Conservation (phyloP, 768 basidiomycete species). For the Tylopilus rubrobrunneus region DNA sequence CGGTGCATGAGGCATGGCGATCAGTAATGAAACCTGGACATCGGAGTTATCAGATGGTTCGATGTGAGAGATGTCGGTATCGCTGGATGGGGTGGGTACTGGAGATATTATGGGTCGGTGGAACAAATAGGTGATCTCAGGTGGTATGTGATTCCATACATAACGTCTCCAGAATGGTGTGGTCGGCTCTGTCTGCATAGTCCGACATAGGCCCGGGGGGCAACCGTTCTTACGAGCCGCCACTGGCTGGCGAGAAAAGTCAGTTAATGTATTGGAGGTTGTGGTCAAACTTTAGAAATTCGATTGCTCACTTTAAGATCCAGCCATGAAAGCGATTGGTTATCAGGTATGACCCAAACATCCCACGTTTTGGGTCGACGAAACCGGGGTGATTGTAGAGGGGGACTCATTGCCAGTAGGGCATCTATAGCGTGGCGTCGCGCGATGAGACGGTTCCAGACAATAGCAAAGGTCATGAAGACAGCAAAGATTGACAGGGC, state of each 20-base stretch:
- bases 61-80: not conserved
- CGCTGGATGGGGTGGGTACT: not conserved
- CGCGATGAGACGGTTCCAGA: slow-evolving; percentile 32
- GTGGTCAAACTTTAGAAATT: slow-evolving; percentile 17
- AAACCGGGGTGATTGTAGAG: not conserved
- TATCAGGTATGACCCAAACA: slow-evolving; percentile 10
- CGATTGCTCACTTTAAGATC: slow-evolving; percentile 20
- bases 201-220: not conserved
- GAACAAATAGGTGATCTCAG: slow-evolving; percentile 29
- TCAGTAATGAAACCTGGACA: slow-evolving; percentile 26
- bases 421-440: slow-evolving; percentile 28
- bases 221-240: slow-evolving; percentile 12
- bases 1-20: slow-evolving; percentile 25
- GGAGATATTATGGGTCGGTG: slow-evolving; percentile 12
- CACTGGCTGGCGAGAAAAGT: slow-evolving; percentile 19
- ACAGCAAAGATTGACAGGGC: slow-evolving; percentile 29
- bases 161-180: slow-evolving; percentile 21
- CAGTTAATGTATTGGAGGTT: not conserved
- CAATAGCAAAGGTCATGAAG: slow-evolving; percentile 28
- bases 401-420: slow-evolving; percentile 4
- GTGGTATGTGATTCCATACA: slow-evolving; percentile 17
- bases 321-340: slow-evolving; percentile 7
- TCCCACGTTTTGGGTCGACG: slow-evolving; percentile 25
- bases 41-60: slow-evolving; percentile 18
- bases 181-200: slow-evolving; percentile 2